Conservation (phyloP, 106 monocot genomes). For the Dioscorea dumetorum region DNA sequence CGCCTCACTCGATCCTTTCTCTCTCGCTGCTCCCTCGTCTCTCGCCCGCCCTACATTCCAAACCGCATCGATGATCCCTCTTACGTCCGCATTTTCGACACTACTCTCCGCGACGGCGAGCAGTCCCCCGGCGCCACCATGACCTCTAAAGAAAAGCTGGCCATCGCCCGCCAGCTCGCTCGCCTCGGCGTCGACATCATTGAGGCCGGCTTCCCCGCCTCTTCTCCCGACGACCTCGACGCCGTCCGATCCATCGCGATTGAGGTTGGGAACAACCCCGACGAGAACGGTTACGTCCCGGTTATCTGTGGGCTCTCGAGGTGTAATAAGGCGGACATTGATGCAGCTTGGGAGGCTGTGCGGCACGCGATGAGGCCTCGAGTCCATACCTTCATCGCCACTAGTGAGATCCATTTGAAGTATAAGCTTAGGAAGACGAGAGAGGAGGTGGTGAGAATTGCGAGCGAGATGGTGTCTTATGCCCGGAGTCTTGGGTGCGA, state of each 20-base stretch:
- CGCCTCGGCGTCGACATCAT: constrained; percentile 90
- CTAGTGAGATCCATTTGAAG: constrained; percentile 85
- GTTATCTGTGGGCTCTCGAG: constrained; percentile 88
- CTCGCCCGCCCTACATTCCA: constrained; percentile 69
- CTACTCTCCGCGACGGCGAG: constrained; percentile 97
- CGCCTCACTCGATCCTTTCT: no score
- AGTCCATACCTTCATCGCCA: constrained; percentile 83
- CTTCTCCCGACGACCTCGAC: constrained; percentile 85
- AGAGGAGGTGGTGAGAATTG: constrained; percentile 79
- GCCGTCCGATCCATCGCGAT: constrained; percentile 74
- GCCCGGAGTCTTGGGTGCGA: constrained; percentile 72
- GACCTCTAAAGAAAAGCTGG: constrained; percentile 83
- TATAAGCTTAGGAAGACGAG: constrained; percentile 78
- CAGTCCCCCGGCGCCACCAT: constrained; percentile 98
- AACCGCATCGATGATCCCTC: constrained; percentile 60
- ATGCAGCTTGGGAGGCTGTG: constrained; percentile 88
- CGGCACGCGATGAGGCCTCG: constrained; percentile 57
- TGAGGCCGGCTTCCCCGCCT: constrained; percentile 92
- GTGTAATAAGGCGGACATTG: constrained; percentile 76
- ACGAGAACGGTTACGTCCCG: constrained; percentile 57
- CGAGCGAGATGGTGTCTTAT: constrained; percentile 80
- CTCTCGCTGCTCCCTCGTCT: constrained; percentile 15
- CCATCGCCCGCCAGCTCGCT: constrained; percentile 67
- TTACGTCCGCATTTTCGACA: constrained; percentile 89
- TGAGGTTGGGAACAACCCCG: constrained; percentile 66